Conservation (phyloP, 140 eudicot species). For the Senecio squalidus region DNA sequence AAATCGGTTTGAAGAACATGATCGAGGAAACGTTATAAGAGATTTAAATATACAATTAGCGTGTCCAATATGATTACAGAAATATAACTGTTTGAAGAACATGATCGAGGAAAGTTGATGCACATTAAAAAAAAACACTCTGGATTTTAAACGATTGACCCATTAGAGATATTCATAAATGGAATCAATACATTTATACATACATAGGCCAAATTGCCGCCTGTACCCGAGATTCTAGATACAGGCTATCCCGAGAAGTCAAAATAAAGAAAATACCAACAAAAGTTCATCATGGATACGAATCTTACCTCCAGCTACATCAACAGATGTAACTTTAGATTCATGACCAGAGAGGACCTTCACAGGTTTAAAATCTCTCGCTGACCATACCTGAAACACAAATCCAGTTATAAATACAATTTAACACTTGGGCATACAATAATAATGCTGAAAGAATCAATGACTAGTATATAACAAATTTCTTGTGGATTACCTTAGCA, state of each 20-base stretch:
- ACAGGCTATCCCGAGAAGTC: neutral
- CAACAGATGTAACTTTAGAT: conserved; percentile 75
- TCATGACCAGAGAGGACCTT: conserved; percentile 92
- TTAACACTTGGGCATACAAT: neutral
- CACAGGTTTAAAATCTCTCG: conserved; percentile 90
- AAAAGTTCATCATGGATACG: neutral
- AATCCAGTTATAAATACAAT: neutral
- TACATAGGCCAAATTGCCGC: neutral
- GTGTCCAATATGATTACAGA: no score
- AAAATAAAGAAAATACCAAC: conserved; percentile 1
- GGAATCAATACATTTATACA: no score
- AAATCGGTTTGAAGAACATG: no score
- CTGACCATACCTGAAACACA: conserved; percentile 79
- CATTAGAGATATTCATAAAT: no score
- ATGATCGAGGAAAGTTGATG: no score
- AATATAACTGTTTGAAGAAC: no score
- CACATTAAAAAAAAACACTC: no score
- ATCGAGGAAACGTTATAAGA: no score
- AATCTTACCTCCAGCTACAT: conserved; percentile 65
- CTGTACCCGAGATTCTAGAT: no score
- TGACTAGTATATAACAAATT: neutral
- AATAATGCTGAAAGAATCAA: conserved; percentile 3
- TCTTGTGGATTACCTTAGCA: conserved; percentile 58
- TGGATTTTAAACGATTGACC: no score
- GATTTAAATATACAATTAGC: no score